Conservation (phyloP, 108 stramenopile genomes). For the Asterionellopsis glacialis region DNA sequence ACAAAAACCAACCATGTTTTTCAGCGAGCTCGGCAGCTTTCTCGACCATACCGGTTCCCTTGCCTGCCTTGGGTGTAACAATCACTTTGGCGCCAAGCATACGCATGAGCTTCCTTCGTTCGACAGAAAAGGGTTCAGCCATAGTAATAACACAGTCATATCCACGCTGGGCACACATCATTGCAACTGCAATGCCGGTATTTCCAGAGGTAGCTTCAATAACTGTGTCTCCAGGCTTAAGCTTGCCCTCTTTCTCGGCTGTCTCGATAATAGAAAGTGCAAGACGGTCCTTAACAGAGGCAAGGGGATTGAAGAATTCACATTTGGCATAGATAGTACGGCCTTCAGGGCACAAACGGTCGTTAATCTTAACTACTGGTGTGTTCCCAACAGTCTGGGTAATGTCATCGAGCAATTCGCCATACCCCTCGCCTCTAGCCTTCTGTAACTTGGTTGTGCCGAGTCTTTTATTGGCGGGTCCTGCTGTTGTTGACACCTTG, state of each 20-base stretch:
- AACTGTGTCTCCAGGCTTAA: slow-evolving; percentile 87
- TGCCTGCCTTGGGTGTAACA: slow-evolving; percentile 53
- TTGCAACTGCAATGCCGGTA: slow-evolving; percentile 84
- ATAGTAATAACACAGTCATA: slow-evolving; percentile 66
- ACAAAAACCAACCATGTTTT: slow-evolving; percentile 62
- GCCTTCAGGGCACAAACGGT: slow-evolving; percentile 28
- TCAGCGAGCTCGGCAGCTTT: slow-evolving; percentile 56
- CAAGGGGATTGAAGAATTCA: slow-evolving; percentile 85
- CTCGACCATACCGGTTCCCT: slow-evolving; percentile 68
- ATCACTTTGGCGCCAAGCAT: slow-evolving; percentile 68
- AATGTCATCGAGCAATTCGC: neutral
- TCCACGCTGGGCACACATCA: slow-evolving; percentile 40
- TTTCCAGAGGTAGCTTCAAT: slow-evolving; percentile 94
- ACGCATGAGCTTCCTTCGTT: slow-evolving; percentile 64
- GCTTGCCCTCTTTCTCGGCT: slow-evolving; percentile 70
- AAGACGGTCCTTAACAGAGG: slow-evolving; percentile 90
- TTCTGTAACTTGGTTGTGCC: no score
- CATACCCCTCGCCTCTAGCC: no score
- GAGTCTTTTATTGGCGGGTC: no score
- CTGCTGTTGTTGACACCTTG: no score
- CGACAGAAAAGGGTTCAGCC: slow-evolving; percentile 62
- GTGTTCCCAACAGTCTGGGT: slow-evolving; percentile 54
- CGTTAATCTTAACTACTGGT: slow-evolving; percentile 44
- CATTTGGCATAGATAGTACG: slow-evolving; percentile 72
- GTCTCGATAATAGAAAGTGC: slow-evolving; percentile 78